Conservation (phyloP, 148 eudicot species). For the Heliosperma pusillum region DNA sequence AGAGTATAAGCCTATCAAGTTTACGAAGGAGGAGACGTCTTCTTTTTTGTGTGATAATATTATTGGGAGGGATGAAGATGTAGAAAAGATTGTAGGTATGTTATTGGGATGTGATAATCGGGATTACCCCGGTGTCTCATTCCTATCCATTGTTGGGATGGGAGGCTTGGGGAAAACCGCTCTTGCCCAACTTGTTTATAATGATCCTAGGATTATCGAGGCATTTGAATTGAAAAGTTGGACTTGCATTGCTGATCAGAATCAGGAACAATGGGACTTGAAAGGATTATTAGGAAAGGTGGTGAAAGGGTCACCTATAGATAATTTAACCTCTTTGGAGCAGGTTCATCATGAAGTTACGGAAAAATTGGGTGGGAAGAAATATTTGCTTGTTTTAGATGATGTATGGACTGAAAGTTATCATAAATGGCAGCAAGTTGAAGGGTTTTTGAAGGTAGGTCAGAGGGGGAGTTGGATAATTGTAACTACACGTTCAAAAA, state of each 20-base stretch:
- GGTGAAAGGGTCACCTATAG: background rate
- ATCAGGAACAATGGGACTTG: conserved; percentile 1
- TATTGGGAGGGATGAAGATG: conserved; percentile 36
- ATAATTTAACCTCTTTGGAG: background rate
- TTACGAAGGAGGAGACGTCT: conserved; percentile 11
- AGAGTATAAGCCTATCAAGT: background rate
- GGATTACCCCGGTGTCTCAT: background rate
- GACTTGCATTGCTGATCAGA: conserved; percentile 26
- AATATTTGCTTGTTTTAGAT: conserved; percentile 1
- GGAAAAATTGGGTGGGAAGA: background rate
- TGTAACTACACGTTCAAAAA: conserved; percentile 2
- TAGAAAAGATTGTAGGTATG: conserved; percentile 14
- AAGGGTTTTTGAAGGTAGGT: conserved; percentile 12
- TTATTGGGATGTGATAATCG: conserved; percentile 13
- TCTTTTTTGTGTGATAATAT: conserved; percentile 16
- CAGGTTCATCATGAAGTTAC: background rate
- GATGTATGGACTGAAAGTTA: conserved; percentile 7
- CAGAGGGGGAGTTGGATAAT: conserved; percentile 9
- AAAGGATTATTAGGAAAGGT: background rate
- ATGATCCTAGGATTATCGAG: conserved; percentile 20
- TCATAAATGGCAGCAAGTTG: background rate
- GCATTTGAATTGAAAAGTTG: conserved; percentile 20
- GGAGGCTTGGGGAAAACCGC: conserved; percentile 41
- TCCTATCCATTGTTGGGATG: conserved; percentile 31
- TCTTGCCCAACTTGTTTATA: conserved; percentile 28